Conservation (phyloP, 208 protist genomes). For the Strigomonas culicis region DNA sequence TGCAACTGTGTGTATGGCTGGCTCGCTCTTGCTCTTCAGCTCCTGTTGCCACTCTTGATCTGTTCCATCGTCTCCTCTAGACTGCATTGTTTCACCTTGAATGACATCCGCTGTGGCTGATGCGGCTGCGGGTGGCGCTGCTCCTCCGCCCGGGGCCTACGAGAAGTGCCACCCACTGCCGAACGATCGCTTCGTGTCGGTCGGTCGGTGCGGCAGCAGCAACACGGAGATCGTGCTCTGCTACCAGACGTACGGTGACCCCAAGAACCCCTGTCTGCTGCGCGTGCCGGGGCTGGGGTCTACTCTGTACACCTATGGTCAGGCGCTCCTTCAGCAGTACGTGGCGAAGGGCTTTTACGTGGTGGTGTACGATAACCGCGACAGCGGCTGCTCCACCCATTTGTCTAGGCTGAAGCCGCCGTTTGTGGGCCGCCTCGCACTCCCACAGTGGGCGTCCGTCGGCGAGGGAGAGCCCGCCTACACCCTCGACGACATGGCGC, state of each 20-base stretch:
- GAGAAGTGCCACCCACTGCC: slow-evolving; percentile 20
- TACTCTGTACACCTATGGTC: slow-evolving; percentile 15
- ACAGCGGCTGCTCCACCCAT: slow-evolving; percentile 63
- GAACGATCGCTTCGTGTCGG: slow-evolving; percentile 40
- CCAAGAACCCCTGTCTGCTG: slow-evolving; percentile 47
- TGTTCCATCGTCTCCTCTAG: too few species aligned
- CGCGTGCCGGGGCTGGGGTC: slow-evolving; percentile 46
- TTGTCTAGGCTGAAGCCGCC: slow-evolving; percentile 29
- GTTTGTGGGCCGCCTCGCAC: slow-evolving; percentile 30
- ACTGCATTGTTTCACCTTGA: neutral
- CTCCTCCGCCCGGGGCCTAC: neutral
- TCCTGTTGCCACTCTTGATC: too few species aligned
- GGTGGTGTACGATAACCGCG: slow-evolving; percentile 73
- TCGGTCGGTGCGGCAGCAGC: slow-evolving; percentile 46
- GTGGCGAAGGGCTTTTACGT: slow-evolving; percentile 48
- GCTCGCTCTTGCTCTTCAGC: too few species aligned
- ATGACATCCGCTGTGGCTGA: neutral
- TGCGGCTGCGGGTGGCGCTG: neutral
- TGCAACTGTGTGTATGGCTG: too few species aligned
- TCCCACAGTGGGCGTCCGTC: slow-evolving; percentile 43
- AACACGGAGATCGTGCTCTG: slow-evolving; percentile 46
- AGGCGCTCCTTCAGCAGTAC: slow-evolving; percentile 30
- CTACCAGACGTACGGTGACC: slow-evolving; percentile 59
- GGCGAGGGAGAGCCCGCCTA: slow-evolving; percentile 46
- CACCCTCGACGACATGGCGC: slow-evolving; percentile 63